Conservation (phyloP, 306 rosid species). For the Sechiopsis laciniata region DNA sequence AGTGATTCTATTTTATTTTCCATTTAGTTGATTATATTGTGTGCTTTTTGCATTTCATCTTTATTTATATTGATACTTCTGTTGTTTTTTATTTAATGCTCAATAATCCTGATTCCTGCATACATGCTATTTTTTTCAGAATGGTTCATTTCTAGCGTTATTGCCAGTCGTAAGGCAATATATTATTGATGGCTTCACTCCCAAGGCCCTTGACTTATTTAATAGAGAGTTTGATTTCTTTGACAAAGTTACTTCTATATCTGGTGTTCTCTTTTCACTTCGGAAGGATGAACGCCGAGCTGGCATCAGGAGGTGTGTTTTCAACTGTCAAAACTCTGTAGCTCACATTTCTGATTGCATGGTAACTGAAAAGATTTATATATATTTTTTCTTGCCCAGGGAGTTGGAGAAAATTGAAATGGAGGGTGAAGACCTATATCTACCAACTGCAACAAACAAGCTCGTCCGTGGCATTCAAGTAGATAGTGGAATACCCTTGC, state of each 20-base stretch:
- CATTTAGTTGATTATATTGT: background rate
- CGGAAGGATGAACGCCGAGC: conserved; percentile 92
- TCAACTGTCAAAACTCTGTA: conserved; percentile 7
- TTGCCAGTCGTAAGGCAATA: conserved; percentile 74
- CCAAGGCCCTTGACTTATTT: conserved; percentile 72
- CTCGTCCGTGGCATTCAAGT: conserved; percentile 80
- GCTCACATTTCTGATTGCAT: conserved; percentile 10
- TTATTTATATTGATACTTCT: conserved; percentile 7
- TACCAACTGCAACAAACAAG: conserved; percentile 85
- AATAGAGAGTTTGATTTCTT: conserved; percentile 90
- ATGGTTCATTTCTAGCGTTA: conserved; percentile 64
- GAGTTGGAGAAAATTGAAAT: conserved; percentile 90
- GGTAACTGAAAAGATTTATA: background rate
- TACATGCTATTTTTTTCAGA: conserved; percentile 43
- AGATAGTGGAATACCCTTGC: conserved; percentile 94
- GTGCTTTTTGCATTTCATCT: background rate
- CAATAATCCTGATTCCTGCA: conserved; percentile 12
- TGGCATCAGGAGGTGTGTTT: conserved; percentile 64
- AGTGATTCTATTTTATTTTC: background rate
- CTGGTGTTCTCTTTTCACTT: conserved; percentile 75
- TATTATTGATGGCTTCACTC: conserved; percentile 68
- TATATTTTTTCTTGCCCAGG: conserved; percentile 29
- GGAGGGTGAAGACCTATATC: conserved; percentile 82
- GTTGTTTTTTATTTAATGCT: conserved; percentile 14
- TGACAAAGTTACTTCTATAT: conserved; percentile 95